Evolutionary conservation across 768 basidiomycete species (phyloP), one percentile per base, ranked within the genome.

Genomic region (Chiua virens): DNA sequence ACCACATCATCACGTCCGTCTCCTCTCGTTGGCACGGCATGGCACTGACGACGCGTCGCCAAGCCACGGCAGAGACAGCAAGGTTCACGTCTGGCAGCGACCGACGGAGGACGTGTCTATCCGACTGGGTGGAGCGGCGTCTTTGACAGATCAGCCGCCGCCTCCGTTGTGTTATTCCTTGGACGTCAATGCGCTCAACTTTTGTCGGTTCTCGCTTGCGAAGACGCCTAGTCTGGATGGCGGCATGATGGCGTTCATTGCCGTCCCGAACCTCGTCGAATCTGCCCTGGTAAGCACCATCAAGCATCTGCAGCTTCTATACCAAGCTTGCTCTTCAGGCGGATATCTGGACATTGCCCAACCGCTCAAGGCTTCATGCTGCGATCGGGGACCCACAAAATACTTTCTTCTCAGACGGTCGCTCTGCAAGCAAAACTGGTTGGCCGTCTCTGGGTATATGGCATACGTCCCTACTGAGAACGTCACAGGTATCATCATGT

Each of bases 141-240:
- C 79, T 0, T 59, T 79, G 35, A 71, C 79, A 2, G 76, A 73
- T 25, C 66, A 79, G 8, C 73, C 78, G 1, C 68, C 69, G 0
- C 88, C 89, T 4, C 52, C 63, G 8, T 66, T 89, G 4, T 64
- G 71, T 11, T 87, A 85, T 59, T 87, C 88, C 0, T 71, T 98
- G 66, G 89, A 93, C 61, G 85, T 95, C 52, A 99, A 99, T 64
- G 86, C 96, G 2, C 76, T 98, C 49, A 97, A 96, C 63, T 98
- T 88, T 66, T 98, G 96, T 69, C 83, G 87, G 3, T 94, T 97
- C 69, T 87, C 90, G 8, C 73, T 98, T 3, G 64, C 88, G 34
- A 67, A 61, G 28, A 56, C 55, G 17, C 35, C 44, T 45, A 41
- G 52, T 50, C 8, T 52, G 50, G 36, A 42, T 1, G 57, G 53